Evolutionary conservation across 352 stramenopile species (phyloP), one percentile per base, ranked within the genome.

Genomic region (Saprolegnia diclina): DNA sequence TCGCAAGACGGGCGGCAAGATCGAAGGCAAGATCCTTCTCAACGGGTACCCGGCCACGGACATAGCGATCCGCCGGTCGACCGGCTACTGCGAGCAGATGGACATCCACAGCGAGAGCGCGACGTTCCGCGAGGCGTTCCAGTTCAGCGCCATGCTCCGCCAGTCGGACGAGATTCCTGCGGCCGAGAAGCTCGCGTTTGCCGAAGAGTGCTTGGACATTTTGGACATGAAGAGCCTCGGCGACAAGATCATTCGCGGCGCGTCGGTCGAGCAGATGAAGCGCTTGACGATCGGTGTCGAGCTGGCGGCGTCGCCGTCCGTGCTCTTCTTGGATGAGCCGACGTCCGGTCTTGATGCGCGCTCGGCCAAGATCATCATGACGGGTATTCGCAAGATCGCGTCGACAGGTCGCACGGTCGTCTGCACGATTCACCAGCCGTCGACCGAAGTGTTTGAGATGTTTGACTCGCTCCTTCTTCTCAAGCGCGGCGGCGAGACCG

Each of bases 251-350:
- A 83, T 88, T 38, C 74, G 79, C 22, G 79, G 78, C 0, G 77
- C 71, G 29, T 87, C 80, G 0, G 82, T 77, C 0, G 79, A 88
- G 64, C 80, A 87, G 50, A 82, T 82, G 74, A 88, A 88, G 70
- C 77, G 80, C 10, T 50, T 82, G 7, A 88, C 80, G 44, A 92
- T 97, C 44, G 94, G 89, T 48, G 86, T 98, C 1, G 94, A 98
- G 67, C 73, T 98, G 13, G 89, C 94, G 9, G 88, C 85, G 5
- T 81, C 88, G 19, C 85, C 90, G 40, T 84, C 78, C 29, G 77
- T 97, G 44, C 66, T 97, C 5, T 97, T 97, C 72, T 77, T 89
- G 70, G 90, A 97, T 72, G 88, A 97, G 67, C 89, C 90, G 2
- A 97, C 84, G n/a, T 90, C 76, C 57, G 92, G 92, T 5, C 71